Conservation (phyloP, 176 grass and related monocot species). For the Rhynchospora pubera region DNA sequence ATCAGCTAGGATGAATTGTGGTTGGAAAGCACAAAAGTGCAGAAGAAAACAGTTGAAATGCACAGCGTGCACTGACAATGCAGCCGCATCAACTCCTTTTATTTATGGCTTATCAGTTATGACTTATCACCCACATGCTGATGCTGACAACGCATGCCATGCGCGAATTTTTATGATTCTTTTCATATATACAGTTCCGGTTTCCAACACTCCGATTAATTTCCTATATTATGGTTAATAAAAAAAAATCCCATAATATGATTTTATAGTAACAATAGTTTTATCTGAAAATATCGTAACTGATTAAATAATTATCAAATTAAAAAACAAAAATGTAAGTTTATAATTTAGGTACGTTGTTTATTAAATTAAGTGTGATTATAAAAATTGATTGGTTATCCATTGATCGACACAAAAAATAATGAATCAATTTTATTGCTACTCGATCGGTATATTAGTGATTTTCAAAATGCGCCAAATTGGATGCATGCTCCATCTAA, state of each 20-base stretch:
- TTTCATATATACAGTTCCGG: neutral
- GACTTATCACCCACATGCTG: neutral
- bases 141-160: neutral
- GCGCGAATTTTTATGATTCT: neutral
- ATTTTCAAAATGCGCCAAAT: no score
- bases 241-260: no score
- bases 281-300: neutral
- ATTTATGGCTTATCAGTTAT: neutral
- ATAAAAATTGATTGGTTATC: no score
- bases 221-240: no score
- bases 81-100: constrained; percentile 7
- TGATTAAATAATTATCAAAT: no score
- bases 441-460: no score
- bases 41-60: neutral
- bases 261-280: neutral
- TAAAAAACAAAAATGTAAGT: no score
- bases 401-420: no score
- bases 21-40: constrained; percentile 18
- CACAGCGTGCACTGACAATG: constrained; percentile 11
- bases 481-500: no score
- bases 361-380: no score
- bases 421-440: no score
- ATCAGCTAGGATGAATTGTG: neutral
- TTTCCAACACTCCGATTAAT: neutral
- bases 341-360: no score